Conservation (phyloP, 2,329 filamentous ascomycete species). For the Colletotrichum chrysophilum region DNA sequence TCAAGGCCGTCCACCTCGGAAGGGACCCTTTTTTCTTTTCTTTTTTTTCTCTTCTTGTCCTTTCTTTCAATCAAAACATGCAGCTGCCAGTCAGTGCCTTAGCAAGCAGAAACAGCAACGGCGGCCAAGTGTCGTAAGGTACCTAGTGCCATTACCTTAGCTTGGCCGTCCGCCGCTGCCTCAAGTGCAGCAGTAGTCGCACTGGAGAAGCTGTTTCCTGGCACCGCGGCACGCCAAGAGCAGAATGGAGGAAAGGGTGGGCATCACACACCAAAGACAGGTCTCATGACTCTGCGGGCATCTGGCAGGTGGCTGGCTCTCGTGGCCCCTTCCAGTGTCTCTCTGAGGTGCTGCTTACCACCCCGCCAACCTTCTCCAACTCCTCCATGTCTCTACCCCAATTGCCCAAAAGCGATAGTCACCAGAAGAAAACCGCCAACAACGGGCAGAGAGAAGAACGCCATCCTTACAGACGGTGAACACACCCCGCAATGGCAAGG, state of each 20-base stretch:
- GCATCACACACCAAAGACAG: constrained; percentile 15
- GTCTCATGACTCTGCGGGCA: constrained; percentile 10
- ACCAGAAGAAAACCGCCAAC: not conserved
- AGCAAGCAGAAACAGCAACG: not conserved
- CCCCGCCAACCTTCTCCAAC: not conserved
- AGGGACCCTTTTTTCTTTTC: not conserved
- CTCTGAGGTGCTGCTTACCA: not conserved
- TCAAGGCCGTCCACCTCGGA: not conserved
- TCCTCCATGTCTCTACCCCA: not conserved
- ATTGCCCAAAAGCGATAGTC: not conserved
- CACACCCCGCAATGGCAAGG: not conserved
- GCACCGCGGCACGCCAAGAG: not conserved
- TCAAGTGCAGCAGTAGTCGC: not conserved
- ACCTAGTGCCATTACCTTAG: not conserved
- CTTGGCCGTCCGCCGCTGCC: not conserved
- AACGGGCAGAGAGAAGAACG: not conserved
- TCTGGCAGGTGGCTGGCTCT: constrained; percentile 19
- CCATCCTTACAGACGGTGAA: not conserved
- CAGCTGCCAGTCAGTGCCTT: not conserved
- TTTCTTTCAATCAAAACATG: not conserved
- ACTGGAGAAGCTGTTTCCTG: not conserved
- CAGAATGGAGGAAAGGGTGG: not conserved
- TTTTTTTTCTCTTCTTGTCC: not conserved
- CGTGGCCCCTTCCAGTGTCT: constrained; percentile 1
- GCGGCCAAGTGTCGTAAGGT: not conserved